Conservation (phyloP, 768 basidiomycete genomes). For the Hydnomerulius pinastri region DNA sequence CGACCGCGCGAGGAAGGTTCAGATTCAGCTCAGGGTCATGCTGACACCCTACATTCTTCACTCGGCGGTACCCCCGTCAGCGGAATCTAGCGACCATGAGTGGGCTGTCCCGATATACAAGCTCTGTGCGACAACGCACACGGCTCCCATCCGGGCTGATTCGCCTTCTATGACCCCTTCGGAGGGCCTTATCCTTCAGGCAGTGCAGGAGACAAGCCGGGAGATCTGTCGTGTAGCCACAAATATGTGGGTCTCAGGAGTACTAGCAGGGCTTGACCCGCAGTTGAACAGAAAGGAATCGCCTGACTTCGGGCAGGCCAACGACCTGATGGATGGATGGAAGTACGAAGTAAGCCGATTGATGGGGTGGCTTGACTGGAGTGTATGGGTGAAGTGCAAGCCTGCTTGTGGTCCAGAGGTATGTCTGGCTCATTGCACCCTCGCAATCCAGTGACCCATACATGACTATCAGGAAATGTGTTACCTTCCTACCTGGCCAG, state of each 20-base stretch:
- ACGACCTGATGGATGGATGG: conserved; percentile 32
- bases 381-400: too few relatives aligned
- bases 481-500: too few relatives aligned
- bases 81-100: background rate
- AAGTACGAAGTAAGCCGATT: conserved; percentile 25
- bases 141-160: background rate
- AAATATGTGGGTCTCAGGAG: conserved; percentile 44
- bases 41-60: conserved; percentile 23
- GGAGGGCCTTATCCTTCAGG: conserved; percentile 22
- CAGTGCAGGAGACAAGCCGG: conserved; percentile 31
- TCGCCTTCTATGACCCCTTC: conserved; percentile 15
- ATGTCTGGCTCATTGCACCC: conserved; percentile 7
- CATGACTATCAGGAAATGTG: conserved; percentile 6
- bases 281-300: background rate
- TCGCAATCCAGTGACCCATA: background rate
- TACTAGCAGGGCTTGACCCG: conserved; percentile 1
- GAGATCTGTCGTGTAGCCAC: conserved; percentile 48
- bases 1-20: background rate
- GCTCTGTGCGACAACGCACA: conserved; percentile 27
- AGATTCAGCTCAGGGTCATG: conserved; percentile 16
- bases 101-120: conserved; percentile 31
- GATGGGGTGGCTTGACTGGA: too few relatives aligned
- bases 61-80: conserved; percentile 2
- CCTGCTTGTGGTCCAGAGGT: too few relatives aligned
- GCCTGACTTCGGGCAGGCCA: background rate